Base-by-base conservation (phyloP, 441 rosid genomes). In the Brassica hybrid region DNA sequence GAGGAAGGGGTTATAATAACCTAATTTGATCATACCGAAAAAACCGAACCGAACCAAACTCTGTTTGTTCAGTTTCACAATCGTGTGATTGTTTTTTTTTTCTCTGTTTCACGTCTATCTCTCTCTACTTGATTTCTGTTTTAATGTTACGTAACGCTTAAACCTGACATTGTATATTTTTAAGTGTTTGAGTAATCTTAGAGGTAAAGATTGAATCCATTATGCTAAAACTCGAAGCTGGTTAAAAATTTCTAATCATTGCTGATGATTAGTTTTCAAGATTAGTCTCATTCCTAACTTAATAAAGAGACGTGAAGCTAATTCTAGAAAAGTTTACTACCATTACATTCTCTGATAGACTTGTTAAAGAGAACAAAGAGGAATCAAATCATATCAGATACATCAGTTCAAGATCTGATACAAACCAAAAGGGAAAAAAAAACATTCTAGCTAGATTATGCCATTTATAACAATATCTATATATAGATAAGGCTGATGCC, bases 41-140 rank as follows among this genome's bases (percentile, higher is more conserved):
- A 56, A 54, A 69, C 16, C 36, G 1, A 14, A 48, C 43, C 27
- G 19, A 70, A 70, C 63, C 25, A n/a, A 68, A 67, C 45, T 36
- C 63, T 69, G 16, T 17, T 69, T 36, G 54, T 57, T 69, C 12
- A 14, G 10, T 56, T 69, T 57, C 30, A 18, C 7, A 32, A 34
- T 7, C 27, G 18, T 48, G 25, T 61, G 36, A 43, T n/a, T 77
- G 76, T 65, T 71, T 72, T 77, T 30, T 58, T 66, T 18, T 60
- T 25, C 13, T 13, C 59, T 16, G 12, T 54, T 54, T 57, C 65
- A 78, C 77, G 77, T 60, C 32, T 78, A 69, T 78, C 73, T 66
- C 62, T 78, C 73, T 66, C 62, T 78, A 77, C 64, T 32, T 72
- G 81, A 78, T 78, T 66, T 72, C 68, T 25, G 56, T 72, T 59